Evolutionary conservation across 2,329 filamentous ascomycete species (phyloP), one percentile per base, ranked within the genome.

Genomic region (Aureobasidium lini): DNA sequence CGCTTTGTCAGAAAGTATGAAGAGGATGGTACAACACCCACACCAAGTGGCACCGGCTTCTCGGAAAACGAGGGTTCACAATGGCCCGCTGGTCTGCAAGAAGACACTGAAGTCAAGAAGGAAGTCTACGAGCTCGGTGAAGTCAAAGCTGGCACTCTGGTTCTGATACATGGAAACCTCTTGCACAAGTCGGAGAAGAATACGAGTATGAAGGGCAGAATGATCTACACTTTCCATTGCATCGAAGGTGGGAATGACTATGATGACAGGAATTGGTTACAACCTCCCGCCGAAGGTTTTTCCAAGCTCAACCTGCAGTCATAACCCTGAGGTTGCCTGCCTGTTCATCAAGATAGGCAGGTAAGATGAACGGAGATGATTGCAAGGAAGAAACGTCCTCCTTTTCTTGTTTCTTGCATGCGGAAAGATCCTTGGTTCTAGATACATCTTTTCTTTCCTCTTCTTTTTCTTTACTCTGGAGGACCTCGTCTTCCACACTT

Each of bases 121-220:
- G 80, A 81, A 61, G 79, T 84, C 62, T 94, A 95, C 73, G 85
- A 88, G 57, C 76, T 91, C 50, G 88, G 89, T 3, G 89, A 96
- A 77, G 90, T 97, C 58, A 93, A 92, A 76, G 91, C 92, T 0
- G 94, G 94, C 0, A 89, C 88, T 48, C 73, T 99, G 72, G 91
- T 97, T 49, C 75, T 99, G 63, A 97, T 99, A 64, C 93, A 99
- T 76, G 94, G 94, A 1, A 97, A 97, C 73, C 76, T 96, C 66
- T 72, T 97, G 76, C 94, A 99, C 75, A 95, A 95, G 83, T 96
- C 92, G 71, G 91, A 96, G 82, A 89, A 83, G 79, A 99, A 99
- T 71, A 81, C 83, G 59, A 95, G 92, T 71, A 75, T 81, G 64
- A 93, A 90, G 78, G 91, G 92, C 23, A 81, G 93, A 65, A 95